A percentile compares a stretch with the other conserved stretches of the same genome.
These are phyloP conservation scores for Epichloe typhina DNA, from an alignment of 2,329 filamentous ascomycete genomes.

Conservation along the genomic window DNA sequence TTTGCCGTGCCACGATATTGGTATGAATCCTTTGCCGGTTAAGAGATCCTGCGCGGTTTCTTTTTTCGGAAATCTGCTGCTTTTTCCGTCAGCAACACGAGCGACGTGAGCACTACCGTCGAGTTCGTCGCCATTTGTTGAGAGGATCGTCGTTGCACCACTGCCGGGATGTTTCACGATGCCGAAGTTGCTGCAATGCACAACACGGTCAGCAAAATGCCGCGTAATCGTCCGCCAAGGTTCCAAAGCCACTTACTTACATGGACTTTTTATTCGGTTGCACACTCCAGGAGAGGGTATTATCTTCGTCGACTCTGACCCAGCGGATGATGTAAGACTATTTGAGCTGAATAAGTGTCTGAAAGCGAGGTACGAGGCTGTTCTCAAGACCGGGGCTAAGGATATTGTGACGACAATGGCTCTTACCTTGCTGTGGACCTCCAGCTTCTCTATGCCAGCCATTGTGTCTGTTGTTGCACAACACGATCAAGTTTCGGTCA, in stretches of 20 bases:
- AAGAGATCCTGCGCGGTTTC: conserved; percentile 52
- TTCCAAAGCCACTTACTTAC: conserved; percentile 34
- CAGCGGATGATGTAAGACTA: conserved; percentile 97
- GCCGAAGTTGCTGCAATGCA: conserved; percentile 62
- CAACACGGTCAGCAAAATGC: conserved; percentile 8
- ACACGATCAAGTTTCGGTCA: background rate
- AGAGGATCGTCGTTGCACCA: conserved; percentile 35
- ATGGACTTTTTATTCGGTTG: conserved; percentile 97
- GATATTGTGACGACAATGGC: background rate
- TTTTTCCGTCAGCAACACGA: conserved; percentile 30
- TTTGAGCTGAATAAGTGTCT: conserved; percentile 10
- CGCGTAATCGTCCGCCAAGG: background rate
- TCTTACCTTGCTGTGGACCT: conserved; percentile 87
- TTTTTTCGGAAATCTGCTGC: conserved; percentile 37
- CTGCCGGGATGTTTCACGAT: conserved; percentile 92
- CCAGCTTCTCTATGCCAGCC: conserved; percentile 92
- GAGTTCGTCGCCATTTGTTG: conserved; percentile 30
- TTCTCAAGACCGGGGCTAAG: conserved; percentile 1
- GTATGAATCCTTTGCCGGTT: conserved; percentile 52
- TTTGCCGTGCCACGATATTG: conserved; percentile 79
- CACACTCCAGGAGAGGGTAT: conserved; percentile 95
- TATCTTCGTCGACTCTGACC: conserved; percentile 79
- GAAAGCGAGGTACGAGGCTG: background rate
- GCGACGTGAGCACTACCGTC: conserved; percentile 32
- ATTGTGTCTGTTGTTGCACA: conserved; percentile 30